Conservation (phyloP, 2,329 filamentous ascomycete genomes). For the Dactylellina leptospora region DNA sequence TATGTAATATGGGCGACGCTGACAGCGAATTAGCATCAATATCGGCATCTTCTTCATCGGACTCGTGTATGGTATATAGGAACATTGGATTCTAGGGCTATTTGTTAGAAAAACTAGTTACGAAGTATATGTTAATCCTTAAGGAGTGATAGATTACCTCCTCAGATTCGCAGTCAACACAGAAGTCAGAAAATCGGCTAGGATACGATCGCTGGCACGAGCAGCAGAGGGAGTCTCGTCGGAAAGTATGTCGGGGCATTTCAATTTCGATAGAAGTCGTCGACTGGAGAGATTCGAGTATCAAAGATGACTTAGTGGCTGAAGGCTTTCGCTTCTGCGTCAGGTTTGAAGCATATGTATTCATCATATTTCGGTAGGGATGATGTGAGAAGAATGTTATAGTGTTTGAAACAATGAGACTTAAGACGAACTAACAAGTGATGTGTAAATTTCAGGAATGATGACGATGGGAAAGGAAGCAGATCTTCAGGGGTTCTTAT, state of each 20-base stretch:
- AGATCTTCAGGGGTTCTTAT: conserved; percentile 40
- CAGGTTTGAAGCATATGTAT: conserved; percentile 24
- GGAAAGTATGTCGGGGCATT: conserved; percentile 4
- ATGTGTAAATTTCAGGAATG: conserved; percentile 2
- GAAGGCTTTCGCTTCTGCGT: conserved; percentile 14
- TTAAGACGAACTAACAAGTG: too few relatives aligned
- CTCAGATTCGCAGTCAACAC: conserved; percentile 32
- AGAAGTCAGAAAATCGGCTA: conserved; percentile 26
- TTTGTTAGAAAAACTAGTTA: neutral
- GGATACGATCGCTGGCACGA: conserved; percentile 28
- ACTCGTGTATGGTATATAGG: conserved; percentile 46
- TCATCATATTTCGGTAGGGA: neutral
- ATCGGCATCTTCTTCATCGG: conserved; percentile 7
- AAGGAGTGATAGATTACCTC: conserved; percentile 10
- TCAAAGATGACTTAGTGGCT: neutral
- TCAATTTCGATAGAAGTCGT: neutral
- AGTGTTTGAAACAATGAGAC: too few relatives aligned
- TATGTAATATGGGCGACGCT: conserved; percentile 1
- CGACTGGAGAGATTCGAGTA: neutral
- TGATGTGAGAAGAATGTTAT: too few relatives aligned
- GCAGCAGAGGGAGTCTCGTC: conserved; percentile 30
- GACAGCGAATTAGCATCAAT: neutral
- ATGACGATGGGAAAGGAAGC: conserved; percentile 29
- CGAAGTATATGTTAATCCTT: neutral
- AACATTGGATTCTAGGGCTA: conserved; percentile 35